Base-by-base conservation (phyloP, 2,329 filamentous ascomycete species). In the Lizonia empirigonia region DNA sequence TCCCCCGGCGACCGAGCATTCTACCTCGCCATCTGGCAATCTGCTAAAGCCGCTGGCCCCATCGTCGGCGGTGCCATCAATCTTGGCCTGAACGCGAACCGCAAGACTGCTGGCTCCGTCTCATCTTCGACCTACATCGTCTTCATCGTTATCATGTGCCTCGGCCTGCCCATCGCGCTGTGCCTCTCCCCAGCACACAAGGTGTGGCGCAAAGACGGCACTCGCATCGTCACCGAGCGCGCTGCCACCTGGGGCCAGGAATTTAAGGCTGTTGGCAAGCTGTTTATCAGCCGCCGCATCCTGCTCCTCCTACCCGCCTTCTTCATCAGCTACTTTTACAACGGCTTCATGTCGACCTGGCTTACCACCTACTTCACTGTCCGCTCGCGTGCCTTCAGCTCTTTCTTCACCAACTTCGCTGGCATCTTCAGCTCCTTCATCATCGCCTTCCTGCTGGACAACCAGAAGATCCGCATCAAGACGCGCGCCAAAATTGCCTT, bases 51-150 rank as follows among this genome's bases (percentile, higher is more conserved):
- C 6, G 58, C 67, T 38, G 69, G 69, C 8, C 69, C 69, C 15
- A 78, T 81, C 20, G 74, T 82, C 7, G 80, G 80, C 9, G 80
- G 79, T 3, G 74, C 78, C 2, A 80, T 82, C 53, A 77, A 78
- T 16, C 68, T 82, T 2, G 80, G 74, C 0, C 60, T 82, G 8
- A 82, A 80, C 55, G 66, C 71, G 22, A 67, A 66, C 27, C 60
- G 67, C 9, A 68, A 71, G 18, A 70, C 74, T 0, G 59, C 64
- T 2, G 76, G 76, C 15, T 71, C 72, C n/a, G 70, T 76, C 0
- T 66, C 66, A 0, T 70, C 67, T 13, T 62, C 73, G 9, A 78
- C 76, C 0, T 78, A 78, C 50, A 71, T 78, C 19, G 74, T 71
- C 9, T 78, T 80, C 44, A 77, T 80, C 36, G 76, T 75, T 16